Evolutionary conservation across 164 flowering plant genomes (phyloP).

Genomic region (Sextonia rubra): DNA sequence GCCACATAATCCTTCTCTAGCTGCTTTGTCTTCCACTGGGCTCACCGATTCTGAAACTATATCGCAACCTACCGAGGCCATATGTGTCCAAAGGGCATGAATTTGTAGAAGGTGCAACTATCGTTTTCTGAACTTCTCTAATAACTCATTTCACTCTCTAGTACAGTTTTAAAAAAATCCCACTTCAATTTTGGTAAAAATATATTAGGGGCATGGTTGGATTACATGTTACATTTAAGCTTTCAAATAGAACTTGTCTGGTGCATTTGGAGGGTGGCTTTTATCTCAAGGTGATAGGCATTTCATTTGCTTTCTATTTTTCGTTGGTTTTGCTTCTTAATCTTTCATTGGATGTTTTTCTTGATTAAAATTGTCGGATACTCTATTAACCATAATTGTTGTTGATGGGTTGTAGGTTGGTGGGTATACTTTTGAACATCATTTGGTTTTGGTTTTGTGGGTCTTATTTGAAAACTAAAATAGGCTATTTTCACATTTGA

Average conservation of each 20-base stretch:
- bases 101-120: slow-evolving; percentile 1
- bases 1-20: slow-evolving; percentile 44
- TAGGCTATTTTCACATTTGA: no score
- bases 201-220: not conserved
- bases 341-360: not conserved
- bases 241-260: not conserved
- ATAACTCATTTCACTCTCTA: no score
- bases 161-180: not conserved
- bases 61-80: slow-evolving; percentile 71
- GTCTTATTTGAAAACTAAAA: no score
- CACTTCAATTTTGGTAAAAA: not conserved
- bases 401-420: no score
- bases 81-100: no score
- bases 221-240: no score
- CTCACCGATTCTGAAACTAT: slow-evolving; percentile 53
- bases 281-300: not conserved
- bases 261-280: not conserved
- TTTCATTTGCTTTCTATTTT: no score
- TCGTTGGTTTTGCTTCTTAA: not conserved
- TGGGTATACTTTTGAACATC: no score
- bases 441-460: no score
- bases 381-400: no score
- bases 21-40: slow-evolving; percentile 49
- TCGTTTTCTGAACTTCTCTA: not conserved
- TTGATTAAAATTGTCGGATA: not conserved